phyloP scores from a whole-genome alignment of 2,329 filamentous ascomycete species.

The Apiospora malaysiana region DNA sequence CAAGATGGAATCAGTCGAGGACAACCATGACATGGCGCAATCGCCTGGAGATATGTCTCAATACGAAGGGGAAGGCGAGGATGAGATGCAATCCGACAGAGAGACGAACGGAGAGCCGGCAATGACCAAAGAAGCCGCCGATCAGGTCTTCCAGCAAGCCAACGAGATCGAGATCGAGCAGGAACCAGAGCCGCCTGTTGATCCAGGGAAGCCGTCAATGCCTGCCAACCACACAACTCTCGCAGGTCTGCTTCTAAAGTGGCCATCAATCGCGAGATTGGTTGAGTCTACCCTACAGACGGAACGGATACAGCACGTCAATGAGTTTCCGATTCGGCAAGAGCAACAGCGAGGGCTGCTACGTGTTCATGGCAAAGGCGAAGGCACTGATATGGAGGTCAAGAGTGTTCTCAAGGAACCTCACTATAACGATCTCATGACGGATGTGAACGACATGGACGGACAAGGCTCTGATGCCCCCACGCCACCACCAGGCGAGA shows the following conservation, averaged over 20 bases:
- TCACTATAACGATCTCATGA: constrained; percentile 42
- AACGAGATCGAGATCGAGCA: constrained; percentile 55
- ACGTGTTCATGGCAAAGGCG: constrained; percentile 78
- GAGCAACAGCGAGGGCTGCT: constrained; percentile 78
- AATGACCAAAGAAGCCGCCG: constrained; percentile 39
- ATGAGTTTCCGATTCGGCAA: constrained; percentile 76
- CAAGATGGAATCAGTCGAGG: constrained; percentile 23
- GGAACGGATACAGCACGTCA: constrained; percentile 60
- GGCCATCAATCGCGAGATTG: constrained; percentile 71
- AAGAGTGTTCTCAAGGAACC: constrained; percentile 54
- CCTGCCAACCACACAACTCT: constrained; percentile 88
- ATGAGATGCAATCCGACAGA: constrained; percentile 36
- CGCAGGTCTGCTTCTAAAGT: constrained; percentile 80
- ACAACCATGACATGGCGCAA: constrained; percentile 33
- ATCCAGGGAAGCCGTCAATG: constrained; percentile 70
- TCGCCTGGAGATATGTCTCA: constrained; percentile 28
- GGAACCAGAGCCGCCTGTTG: constrained; percentile 57
- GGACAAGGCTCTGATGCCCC: constrained; percentile 53
- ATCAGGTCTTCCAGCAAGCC: constrained; percentile 41
- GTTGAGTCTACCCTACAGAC: constrained; percentile 57
- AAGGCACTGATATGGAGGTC: constrained; percentile 64
- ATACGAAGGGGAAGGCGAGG: constrained; percentile 31
- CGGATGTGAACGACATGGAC: constrained; percentile 48
- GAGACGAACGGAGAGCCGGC: constrained; percentile 35
- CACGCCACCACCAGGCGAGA: constrained; percentile 57